A percentile compares a stretch with the other conserved stretches of the same genome.
Conservation (phyloP, 768 basidiomycete genomes). For the Mycena amicta region DNA sequence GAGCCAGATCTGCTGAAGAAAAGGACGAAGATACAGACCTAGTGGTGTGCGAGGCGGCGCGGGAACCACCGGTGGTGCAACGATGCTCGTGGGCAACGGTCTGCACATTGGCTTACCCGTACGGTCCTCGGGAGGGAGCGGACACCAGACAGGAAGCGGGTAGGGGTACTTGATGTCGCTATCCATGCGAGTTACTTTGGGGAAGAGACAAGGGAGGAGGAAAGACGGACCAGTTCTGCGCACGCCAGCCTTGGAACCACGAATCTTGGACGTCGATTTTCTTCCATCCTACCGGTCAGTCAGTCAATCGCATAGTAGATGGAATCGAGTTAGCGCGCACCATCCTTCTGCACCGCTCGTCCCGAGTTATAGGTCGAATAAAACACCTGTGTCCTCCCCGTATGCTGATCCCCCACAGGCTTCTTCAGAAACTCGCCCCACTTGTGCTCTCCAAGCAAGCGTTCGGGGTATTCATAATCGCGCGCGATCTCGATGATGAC, state of each 20-base stretch:
- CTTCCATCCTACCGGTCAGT: too few species aligned
- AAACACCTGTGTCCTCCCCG: not conserved
- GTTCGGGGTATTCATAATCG: not conserved
- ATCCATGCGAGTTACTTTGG: not conserved
- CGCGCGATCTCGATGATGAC: not conserved
- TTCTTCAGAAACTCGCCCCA: not conserved
- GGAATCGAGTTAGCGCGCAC: too few species aligned
- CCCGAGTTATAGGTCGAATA: too few species aligned
- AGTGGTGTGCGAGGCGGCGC: too few species aligned
- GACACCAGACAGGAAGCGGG: not conserved
- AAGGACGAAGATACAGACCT: too few species aligned
- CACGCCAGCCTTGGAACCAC: not conserved
- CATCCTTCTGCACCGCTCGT: not conserved
- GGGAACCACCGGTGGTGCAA: not conserved
- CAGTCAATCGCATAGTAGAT: too few species aligned
- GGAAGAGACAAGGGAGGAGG: not conserved
- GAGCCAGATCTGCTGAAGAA: too few species aligned
- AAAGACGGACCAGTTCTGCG: not conserved
- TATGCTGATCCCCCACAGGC: not conserved
- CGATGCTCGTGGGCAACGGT: not conserved
- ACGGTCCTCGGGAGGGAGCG: not conserved
- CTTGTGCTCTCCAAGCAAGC: not conserved
- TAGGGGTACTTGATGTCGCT: not conserved
- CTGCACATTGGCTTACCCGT: not conserved
- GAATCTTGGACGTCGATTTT: not conserved